Evolutionary conservation across 108 stramenopile species (phyloP).

Genomic region (Nitzschia putrida): DNA sequence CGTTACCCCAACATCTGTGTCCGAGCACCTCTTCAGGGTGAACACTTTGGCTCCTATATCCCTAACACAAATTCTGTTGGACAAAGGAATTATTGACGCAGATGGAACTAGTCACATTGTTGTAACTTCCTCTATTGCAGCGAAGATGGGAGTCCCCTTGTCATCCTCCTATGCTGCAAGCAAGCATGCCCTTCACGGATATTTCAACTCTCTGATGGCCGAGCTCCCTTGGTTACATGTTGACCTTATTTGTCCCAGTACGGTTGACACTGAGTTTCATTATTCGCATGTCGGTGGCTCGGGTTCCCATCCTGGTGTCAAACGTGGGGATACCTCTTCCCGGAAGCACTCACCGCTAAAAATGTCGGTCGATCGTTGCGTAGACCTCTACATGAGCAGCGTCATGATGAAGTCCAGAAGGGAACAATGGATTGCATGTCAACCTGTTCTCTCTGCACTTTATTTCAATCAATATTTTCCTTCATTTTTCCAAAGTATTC

Average conservation of each 20-base stretch:
- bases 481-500: slow-evolving; percentile 19
- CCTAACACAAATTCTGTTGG: slow-evolving; percentile 32
- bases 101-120: slow-evolving; percentile 44
- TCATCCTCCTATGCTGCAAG: slow-evolving; percentile 67
- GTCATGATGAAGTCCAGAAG: slow-evolving; percentile 39
- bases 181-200: slow-evolving; percentile 71
- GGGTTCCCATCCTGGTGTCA: background rate
- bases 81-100: slow-evolving; percentile 17
- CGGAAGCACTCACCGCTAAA: slow-evolving; percentile 33
- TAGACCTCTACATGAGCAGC: slow-evolving; percentile 40
- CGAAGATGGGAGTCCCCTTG: slow-evolving; percentile 55
- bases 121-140: slow-evolving; percentile 57
- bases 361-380: slow-evolving; percentile 64
- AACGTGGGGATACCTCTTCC: background rate
- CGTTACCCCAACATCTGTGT: slow-evolving; percentile 8
- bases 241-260: slow-evolving; percentile 64
- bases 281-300: slow-evolving; percentile 8
- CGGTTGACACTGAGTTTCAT: slow-evolving; percentile 58
- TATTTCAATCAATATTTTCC: slow-evolving; percentile 52
- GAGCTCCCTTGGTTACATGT: slow-evolving; percentile 56
- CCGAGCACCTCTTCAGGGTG: slow-evolving; percentile 34
- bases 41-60: slow-evolving; percentile 51
- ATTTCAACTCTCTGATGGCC: slow-evolving; percentile 54
- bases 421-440: slow-evolving; percentile 60
- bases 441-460: slow-evolving; percentile 54